Evolutionary conservation across 352 stramenopile species (phyloP).

Genomic region (Pseudoperonospora humuli): DNA sequence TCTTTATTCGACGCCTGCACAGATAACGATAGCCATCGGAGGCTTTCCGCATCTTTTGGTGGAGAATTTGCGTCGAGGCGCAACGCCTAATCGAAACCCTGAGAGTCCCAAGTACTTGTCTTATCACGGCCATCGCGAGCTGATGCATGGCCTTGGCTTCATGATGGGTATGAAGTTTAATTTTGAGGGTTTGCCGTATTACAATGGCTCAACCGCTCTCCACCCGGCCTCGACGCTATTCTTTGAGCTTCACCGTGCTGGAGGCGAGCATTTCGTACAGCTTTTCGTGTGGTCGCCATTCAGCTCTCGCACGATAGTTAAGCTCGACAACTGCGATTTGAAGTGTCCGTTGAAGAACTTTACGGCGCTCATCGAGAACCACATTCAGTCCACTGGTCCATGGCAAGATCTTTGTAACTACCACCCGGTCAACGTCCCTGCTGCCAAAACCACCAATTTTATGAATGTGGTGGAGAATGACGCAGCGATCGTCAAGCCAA

Average conservation of each 20-base stretch:
- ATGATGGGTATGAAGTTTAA: slow-evolving; percentile 79
- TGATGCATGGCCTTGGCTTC: slow-evolving; percentile 70
- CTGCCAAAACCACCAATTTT: slow-evolving; percentile 21
- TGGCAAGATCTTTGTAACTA: slow-evolving; percentile 73
- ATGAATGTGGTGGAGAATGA: slow-evolving; percentile 23
- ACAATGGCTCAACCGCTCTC: slow-evolving; percentile 60
- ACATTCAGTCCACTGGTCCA: slow-evolving; percentile 49
- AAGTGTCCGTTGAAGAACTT: slow-evolving; percentile 57
- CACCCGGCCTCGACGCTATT: slow-evolving; percentile 65
- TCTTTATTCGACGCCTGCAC: slow-evolving; percentile 52
- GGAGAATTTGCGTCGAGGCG: slow-evolving; percentile 45
- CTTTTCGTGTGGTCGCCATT: slow-evolving; percentile 69
- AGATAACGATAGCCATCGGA: slow-evolving; percentile 62
- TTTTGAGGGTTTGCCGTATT: slow-evolving; percentile 49
- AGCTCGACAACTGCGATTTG: slow-evolving; percentile 48
- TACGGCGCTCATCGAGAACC: slow-evolving; percentile 39
- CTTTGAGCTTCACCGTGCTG: slow-evolving; percentile 54
- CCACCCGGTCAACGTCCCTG: slow-evolving; percentile 37
- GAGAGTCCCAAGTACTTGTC: slow-evolving; percentile 61
- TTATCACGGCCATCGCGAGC: slow-evolving; percentile 72
- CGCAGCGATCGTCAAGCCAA: slow-evolving; percentile 17
- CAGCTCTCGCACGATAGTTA: slow-evolving; percentile 38
- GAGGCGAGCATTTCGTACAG: slow-evolving; percentile 40
- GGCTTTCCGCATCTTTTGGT: slow-evolving; percentile 64
- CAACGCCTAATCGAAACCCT: slow-evolving; percentile 18